These are phyloP conservation scores for Ambrosia artemisiifolia DNA, from an alignment of 129 eudicot species.

Conservation along the genomic window DNA sequence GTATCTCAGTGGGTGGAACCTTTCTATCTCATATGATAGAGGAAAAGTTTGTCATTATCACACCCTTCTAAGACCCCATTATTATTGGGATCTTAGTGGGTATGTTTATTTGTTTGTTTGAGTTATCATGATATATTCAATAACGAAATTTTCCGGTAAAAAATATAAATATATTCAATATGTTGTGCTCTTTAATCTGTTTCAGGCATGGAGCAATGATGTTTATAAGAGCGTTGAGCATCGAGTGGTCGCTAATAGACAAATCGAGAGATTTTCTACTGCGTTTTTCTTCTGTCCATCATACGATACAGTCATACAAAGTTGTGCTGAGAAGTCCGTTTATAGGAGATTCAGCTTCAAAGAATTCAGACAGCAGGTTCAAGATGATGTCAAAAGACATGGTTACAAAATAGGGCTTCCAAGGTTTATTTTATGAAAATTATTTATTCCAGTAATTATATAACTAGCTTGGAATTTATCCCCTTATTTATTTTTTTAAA, in stretches of 20 bases:
- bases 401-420: constrained; percentile 78
- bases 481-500: constrained; percentile 5
- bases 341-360: constrained; percentile 65
- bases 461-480: constrained; percentile 8
- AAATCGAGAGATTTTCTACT: constrained; percentile 62
- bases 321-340: constrained; percentile 43
- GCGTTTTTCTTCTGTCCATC: constrained; percentile 91
- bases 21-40: too few species aligned
- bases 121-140: too few species aligned
- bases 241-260: constrained; percentile 56
- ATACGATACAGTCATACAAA: constrained; percentile 53
- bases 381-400: constrained; percentile 56
- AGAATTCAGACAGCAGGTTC: constrained; percentile 73
- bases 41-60: too few species aligned
- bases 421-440: constrained; percentile 41
- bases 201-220: constrained; percentile 90
- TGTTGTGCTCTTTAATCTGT: neutral
- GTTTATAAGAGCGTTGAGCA: constrained; percentile 81
- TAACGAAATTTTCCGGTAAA: too few species aligned
- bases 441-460: neutral
- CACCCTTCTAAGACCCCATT: too few species aligned
- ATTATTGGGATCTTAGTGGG: too few species aligned
- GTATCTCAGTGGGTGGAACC: too few species aligned
- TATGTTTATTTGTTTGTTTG: too few species aligned
- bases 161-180: neutral